Evolutionary conservation across 352 stramenopile species (phyloP).

Genomic region (Globisporangium perplexum): DNA sequence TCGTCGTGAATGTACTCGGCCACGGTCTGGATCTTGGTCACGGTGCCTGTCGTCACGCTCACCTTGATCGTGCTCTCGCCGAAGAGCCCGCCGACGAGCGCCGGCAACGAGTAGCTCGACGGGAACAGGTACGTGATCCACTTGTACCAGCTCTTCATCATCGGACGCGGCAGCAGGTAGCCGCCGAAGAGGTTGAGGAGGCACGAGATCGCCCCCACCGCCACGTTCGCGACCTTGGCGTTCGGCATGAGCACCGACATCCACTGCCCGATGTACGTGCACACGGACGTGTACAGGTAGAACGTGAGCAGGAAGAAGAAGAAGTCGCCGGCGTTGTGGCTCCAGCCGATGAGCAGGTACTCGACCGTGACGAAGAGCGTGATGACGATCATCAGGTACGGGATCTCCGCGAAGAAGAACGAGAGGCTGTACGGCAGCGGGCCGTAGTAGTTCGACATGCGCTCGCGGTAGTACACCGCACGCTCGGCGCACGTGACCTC

Average conservation of each 20-base stretch:
- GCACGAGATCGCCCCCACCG: conserved; percentile 32
- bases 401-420: conserved; percentile 36
- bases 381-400: conserved; percentile 24
- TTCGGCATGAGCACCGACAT: conserved; percentile 43
- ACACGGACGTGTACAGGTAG: conserved; percentile 11
- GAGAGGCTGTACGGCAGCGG: conserved; percentile 34
- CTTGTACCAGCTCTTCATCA: conserved; percentile 20
- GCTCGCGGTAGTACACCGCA: conserved; percentile 50
- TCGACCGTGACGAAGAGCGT: conserved; percentile 32
- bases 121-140: conserved; percentile 26
- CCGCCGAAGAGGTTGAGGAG: conserved; percentile 45
- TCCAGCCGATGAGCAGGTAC: conserved; percentile 44
- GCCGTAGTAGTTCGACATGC: conserved; percentile 46
- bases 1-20: conserved; percentile 12
- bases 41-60: neutral
- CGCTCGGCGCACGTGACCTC: conserved; percentile 39
- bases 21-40: neutral
- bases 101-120: conserved; percentile 19
- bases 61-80: conserved; percentile 1
- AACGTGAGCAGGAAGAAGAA: conserved; percentile 25
- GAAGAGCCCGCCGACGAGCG: conserved; percentile 8
- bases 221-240: conserved; percentile 45
- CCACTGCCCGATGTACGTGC: conserved; percentile 25
- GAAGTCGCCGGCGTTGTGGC: conserved; percentile 18
- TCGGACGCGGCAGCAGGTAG: conserved; percentile 17